These are phyloP conservation scores for Monosporascus sp. DNA, from an alignment of 2,329 filamentous ascomycete species.

Conservation along the genomic window DNA sequence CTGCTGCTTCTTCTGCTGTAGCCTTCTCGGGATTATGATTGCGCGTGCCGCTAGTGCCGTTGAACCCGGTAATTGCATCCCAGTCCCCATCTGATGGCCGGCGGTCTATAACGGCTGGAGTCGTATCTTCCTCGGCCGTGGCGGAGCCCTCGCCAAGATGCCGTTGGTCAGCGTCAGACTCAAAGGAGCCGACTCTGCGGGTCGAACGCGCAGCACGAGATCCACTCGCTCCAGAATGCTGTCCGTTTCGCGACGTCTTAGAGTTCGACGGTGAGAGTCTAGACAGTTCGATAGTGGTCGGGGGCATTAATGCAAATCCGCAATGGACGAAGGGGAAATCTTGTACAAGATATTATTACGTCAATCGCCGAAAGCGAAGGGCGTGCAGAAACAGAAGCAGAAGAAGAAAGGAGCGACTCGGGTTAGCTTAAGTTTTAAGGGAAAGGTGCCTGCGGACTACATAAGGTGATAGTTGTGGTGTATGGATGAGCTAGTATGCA, in stretches of 20 bases:
- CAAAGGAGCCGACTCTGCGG: background rate
- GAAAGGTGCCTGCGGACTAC: no score
- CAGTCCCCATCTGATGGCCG: background rate
- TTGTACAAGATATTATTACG: background rate
- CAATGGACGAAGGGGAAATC: no score
- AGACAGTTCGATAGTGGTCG: background rate
- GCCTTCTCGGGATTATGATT: background rate
- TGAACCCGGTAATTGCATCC: background rate
- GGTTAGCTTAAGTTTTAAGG: no score
- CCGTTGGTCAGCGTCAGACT: slow-evolving; percentile 4
- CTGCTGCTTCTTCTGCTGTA: background rate
- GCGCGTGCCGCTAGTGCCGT: background rate
- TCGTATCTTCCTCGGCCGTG: slow-evolving; percentile 3
- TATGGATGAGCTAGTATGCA: no score
- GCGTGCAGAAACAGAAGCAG: background rate
- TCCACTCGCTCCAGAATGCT: background rate
- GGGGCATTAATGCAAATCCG: background rate
- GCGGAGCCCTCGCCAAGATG: slow-evolving; percentile 17
- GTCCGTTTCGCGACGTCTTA: background rate
- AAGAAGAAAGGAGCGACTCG: no score
- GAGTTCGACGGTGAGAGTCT: background rate
- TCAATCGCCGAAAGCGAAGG: background rate
- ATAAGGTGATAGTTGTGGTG: no score
- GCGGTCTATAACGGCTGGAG: background rate
- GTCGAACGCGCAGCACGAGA: background rate